Conservation (phyloP, 2,329 filamentous ascomycete species). For the Parastagonospora avenae region DNA sequence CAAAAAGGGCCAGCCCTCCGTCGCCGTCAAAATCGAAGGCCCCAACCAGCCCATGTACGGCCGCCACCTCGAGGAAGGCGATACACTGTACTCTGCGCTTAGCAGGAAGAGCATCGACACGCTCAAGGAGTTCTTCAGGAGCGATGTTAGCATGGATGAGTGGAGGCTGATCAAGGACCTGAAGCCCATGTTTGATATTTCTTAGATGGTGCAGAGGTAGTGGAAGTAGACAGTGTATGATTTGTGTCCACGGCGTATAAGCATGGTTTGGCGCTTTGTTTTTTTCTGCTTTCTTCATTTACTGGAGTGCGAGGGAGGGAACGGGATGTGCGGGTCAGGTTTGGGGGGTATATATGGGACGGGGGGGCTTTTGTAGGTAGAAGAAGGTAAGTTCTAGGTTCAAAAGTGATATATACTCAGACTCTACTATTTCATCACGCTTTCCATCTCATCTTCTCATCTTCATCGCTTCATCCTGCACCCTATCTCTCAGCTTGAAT, state of each 20-base stretch:
- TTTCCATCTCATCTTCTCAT: too few species aligned
- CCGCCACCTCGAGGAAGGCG: constrained; percentile 90
- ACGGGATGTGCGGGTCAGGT: too few species aligned
- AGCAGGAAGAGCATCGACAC: constrained; percentile 89
- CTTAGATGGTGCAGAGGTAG: background rate
- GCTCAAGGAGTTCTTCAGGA: constrained; percentile 92
- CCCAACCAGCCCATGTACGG: constrained; percentile 92
- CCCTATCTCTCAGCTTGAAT: too few species aligned
- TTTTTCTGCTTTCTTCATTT: too few species aligned
- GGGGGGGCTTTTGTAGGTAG: too few species aligned
- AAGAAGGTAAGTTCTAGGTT: too few species aligned
- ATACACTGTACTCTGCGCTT: constrained; percentile 85
- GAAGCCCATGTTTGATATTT: constrained; percentile 89
- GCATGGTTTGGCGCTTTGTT: background rate
- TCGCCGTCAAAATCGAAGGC: constrained; percentile 97
- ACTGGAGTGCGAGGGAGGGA: too few species aligned
- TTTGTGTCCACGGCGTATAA: background rate
- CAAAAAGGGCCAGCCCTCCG: constrained; percentile 96
- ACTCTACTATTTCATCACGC: too few species aligned
- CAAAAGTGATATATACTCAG: too few species aligned
- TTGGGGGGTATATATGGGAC: too few species aligned
- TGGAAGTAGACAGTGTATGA: background rate
- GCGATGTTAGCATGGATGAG: constrained; percentile 88
- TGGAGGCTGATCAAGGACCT: constrained; percentile 95
- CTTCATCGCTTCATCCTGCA: too few species aligned